phyloP scores from a whole-genome alignment of 495 filamentous ascomycete species.

The Penicillium pancosmium region DNA sequence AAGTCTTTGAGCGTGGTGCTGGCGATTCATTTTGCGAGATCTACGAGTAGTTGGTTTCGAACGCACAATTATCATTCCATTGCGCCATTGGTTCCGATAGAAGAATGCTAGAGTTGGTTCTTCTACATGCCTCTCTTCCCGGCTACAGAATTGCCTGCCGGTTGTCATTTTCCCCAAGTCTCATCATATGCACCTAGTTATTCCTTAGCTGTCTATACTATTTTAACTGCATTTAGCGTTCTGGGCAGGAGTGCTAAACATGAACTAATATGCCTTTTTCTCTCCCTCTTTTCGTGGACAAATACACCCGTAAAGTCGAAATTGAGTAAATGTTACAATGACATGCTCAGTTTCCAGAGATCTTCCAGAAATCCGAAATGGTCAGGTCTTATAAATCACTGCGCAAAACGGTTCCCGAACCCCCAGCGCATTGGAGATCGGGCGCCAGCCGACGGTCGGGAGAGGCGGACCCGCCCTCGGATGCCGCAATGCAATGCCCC shows the following conservation, averaged over 20 bases:
- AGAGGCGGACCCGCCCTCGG: constrained; percentile 26
- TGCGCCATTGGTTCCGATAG: background rate
- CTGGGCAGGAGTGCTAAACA: background rate
- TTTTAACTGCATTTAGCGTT: constrained; percentile 3
- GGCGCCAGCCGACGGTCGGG: constrained; percentile 38
- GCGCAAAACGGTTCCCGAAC: background rate
- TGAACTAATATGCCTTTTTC: background rate
- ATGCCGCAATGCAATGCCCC: constrained; percentile 19
- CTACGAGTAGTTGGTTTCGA: constrained; percentile 23
- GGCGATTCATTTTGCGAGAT: constrained; percentile 35
- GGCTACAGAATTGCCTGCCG: background rate
- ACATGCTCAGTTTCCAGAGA: background rate
- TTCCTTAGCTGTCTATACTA: background rate
- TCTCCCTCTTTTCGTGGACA: background rate
- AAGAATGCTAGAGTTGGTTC: background rate
- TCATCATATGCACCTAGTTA: background rate
- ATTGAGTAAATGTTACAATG: background rate
- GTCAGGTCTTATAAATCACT: background rate
- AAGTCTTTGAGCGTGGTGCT: constrained; percentile 34
- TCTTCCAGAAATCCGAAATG: background rate
- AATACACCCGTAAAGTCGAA: background rate
- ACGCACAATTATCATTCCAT: background rate
- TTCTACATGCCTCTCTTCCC: background rate
- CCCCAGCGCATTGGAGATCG: constrained; percentile 10
- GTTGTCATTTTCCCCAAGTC: background rate